Percentiles rank a stretch among this genome's conserved stretches.
These are phyloP conservation scores for Epithele typhae DNA, from an alignment of 768 basidiomycete genomes.

Conservation along the genomic window DNA sequence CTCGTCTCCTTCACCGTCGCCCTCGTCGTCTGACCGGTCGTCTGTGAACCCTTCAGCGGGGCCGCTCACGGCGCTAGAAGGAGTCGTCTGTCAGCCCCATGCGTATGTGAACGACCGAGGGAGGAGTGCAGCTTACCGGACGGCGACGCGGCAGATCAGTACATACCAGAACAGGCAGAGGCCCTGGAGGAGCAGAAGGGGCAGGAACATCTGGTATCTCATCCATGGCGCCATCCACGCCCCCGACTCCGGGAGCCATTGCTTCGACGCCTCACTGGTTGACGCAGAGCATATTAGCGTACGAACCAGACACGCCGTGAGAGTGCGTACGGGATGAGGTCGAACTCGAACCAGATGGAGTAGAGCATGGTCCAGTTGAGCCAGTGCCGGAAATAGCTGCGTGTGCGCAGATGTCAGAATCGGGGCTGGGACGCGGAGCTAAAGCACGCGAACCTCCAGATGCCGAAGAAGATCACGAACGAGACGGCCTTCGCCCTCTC, in stretches of 20 bases:
- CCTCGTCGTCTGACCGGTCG: conserved; percentile 79
- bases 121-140: conserved; percentile 46
- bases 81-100: neutral
- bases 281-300: neutral
- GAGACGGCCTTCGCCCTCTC: conserved; percentile 55
- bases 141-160: conserved; percentile 73
- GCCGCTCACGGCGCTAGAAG: conserved; percentile 48
- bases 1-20: conserved; percentile 38
- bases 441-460: conserved; percentile 76
- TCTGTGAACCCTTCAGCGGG: conserved; percentile 53
- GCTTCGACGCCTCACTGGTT: conserved; percentile 46
- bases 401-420: neutral
- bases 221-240: conserved; percentile 76
- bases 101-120: neutral
- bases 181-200: conserved; percentile 69
- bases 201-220: conserved; percentile 73
- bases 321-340: conserved; percentile 66
- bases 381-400: conserved; percentile 91
- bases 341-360: conserved; percentile 80
- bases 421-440: neutral
- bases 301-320: neutral
- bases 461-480: conserved; percentile 60
- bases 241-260: conserved; percentile 59
- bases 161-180: conserved; percentile 95
- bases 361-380: conserved; percentile 82